Percentiles rank a stretch among this genome's conserved stretches.
Evolutionary conservation across 2,329 filamentous ascomycete genomes (phyloP).

Genomic region (Phyllosticta paracitricarpa): DNA sequence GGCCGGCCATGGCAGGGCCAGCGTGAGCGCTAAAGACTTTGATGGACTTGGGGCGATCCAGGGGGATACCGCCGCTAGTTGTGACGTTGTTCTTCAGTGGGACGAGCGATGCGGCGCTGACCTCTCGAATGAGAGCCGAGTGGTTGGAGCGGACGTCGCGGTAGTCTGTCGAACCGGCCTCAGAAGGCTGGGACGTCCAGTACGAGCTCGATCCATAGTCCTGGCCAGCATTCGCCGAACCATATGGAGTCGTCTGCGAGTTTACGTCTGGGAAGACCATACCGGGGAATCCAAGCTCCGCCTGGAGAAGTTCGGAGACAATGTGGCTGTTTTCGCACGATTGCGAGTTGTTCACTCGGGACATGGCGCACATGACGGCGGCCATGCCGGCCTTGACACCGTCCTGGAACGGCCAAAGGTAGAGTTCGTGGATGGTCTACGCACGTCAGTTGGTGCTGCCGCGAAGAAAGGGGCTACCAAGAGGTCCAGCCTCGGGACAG

Average conservation of each 20-base stretch:
- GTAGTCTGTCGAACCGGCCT: slow-evolving; percentile 11
- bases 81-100: slow-evolving; percentile 45
- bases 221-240: slow-evolving; percentile 13
- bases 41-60: slow-evolving; percentile 45
- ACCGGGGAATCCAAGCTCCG: slow-evolving; percentile 35
- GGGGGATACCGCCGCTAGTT: slow-evolving; percentile 46
- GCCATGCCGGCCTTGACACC: slow-evolving; percentile 20
- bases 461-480: background rate
- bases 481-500: slow-evolving; percentile 10
- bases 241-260: slow-evolving; percentile 17
- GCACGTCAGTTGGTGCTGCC: slow-evolving; percentile 7
- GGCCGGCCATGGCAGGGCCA: slow-evolving; percentile 13
- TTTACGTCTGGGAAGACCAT: slow-evolving; percentile 20
- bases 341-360: slow-evolving; percentile 35
- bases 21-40: slow-evolving; percentile 42
- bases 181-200: slow-evolving; percentile 24
- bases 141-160: slow-evolving; percentile 25
- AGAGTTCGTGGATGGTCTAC: slow-evolving; percentile 19
- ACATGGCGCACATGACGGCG: slow-evolving; percentile 26
- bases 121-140: slow-evolving; percentile 32
- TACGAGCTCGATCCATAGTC: slow-evolving; percentile 9
- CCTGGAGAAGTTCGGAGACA: slow-evolving; percentile 36
- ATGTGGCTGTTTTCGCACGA: slow-evolving; percentile 36
- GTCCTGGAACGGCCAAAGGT: slow-evolving; percentile 22
- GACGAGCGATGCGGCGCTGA: slow-evolving; percentile 34